phyloP scores from a whole-genome alignment of 306 rosid species.

The Glycine latifolia region DNA sequence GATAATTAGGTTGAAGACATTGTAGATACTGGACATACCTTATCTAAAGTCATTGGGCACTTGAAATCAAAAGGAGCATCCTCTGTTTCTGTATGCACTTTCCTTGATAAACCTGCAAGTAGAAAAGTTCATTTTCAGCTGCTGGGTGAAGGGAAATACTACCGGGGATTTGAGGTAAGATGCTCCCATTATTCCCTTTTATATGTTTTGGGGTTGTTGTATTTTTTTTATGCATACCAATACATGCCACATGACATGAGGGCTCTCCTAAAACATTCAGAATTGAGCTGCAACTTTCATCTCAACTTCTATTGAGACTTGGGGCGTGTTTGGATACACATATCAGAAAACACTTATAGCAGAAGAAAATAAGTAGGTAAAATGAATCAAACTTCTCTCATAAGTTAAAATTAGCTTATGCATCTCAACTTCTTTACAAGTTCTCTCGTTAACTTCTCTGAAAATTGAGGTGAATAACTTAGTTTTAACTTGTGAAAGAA shows the following conservation, averaged over 20 bases:
- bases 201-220: neutral
- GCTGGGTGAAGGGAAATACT: slow-evolving; percentile 74
- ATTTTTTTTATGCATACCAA: neutral
- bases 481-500: neutral
- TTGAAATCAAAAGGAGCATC: slow-evolving; percentile 79
- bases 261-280: neutral
- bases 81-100: slow-evolving; percentile 81
- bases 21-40: slow-evolving; percentile 81
- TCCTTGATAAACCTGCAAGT: slow-evolving; percentile 84
- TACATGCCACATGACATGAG: slow-evolving; percentile 1
- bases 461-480: neutral
- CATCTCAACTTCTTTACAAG: too few relatives aligned
- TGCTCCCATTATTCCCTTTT: neutral
- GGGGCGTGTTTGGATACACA: neutral
- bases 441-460: neutral
- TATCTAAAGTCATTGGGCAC: slow-evolving; percentile 60
- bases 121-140: slow-evolving; percentile 69
- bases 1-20: slow-evolving; percentile 82
- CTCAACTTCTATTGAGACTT: neutral
- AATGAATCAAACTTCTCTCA: neutral
- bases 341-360: too few relatives aligned
- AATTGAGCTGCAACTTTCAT: slow-evolving; percentile 19
- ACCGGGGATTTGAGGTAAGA: slow-evolving; percentile 76
- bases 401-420: neutral
- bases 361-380: neutral